Evolutionary conservation across 2,329 filamentous ascomycete genomes (phyloP), one percentile per base, ranked within the genome.

Genomic region (Gaeumannomyces sp.): DNA sequence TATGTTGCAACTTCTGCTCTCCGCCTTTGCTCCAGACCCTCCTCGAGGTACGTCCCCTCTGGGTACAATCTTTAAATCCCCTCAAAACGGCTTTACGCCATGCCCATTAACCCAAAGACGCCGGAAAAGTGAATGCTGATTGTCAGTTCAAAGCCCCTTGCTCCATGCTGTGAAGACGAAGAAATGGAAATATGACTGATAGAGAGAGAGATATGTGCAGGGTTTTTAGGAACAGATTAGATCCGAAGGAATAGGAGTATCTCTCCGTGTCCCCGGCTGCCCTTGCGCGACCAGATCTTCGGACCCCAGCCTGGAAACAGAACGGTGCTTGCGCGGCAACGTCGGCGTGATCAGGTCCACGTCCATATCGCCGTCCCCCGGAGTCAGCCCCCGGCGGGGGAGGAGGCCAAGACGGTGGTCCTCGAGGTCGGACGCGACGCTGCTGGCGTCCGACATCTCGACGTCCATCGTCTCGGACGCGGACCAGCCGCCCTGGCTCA

Each of bases 181-280:
- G 38, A 53, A n/a, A 25, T 25, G 1, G 8, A n/a, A 53, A 53
- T 6, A 25, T n/a, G 22, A 45, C 38, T 45, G 19, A 45, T 16
- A 16, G 4, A 22, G 19, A 45, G 2, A 16, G 4, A 22, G 2
- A 22, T 45, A 22, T 19, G 38, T 22, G 13, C 3, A 22, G 13
- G 38, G 16, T 16, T 45, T 11, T n/a, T n/a, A 53, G 45, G 45
- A n/a, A 22, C 45, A 53, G 6, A 35, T 38, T 3, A 67, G 38
- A n/a, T 67, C 61, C 31, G 62, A 50, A 31, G 66, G 66, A n/a
- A 67, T 65, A 27, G 76, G 76, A 27, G 75, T 76, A 33, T 78
- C 76, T 64, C 72, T 70, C 65, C 73, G 69, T 31, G 65, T 71
- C 28, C 72, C 72, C 25, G 72, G 71, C 29, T 71, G 70, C 2